Conservation (phyloP, 176 grass and related monocot genomes). For the Musa beccarii region DNA sequence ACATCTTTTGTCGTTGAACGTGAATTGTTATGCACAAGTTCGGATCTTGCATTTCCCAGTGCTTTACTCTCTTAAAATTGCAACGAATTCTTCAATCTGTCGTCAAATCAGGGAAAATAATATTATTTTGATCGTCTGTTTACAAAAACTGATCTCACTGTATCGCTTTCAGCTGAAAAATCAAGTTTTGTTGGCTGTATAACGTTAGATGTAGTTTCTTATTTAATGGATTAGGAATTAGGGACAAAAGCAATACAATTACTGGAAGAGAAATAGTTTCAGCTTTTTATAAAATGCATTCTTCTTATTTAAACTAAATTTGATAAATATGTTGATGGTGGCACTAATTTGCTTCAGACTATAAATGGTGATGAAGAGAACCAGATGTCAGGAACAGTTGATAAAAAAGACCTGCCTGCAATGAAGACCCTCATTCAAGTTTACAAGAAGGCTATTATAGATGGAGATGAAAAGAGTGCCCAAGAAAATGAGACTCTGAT, state of each 20-base stretch:
- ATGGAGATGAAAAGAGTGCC: constrained; percentile 54
- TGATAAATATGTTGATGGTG: background rate
- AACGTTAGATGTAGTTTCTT: no score
- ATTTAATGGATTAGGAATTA: background rate
- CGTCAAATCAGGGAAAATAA: background rate
- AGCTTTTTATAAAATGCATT: background rate
- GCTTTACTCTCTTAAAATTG: no score
- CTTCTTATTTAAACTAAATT: background rate
- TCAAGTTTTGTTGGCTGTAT: no score
- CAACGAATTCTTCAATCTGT: background rate
- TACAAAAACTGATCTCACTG: no score
- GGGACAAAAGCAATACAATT: background rate
- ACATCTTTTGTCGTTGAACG: background rate
- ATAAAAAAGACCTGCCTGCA: constrained; percentile 41
- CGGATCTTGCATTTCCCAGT: background rate
- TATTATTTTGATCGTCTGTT: no score
- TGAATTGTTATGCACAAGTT: background rate
- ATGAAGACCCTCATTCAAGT: constrained; percentile 62
- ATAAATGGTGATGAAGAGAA: constrained; percentile 24
- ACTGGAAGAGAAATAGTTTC: background rate
- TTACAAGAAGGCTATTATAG: constrained; percentile 65
- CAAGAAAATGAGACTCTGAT: constrained; percentile 55
- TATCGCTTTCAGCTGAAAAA: no score
- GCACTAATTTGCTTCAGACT: constrained; percentile 19
- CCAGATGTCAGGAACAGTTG: constrained; percentile 15